These are phyloP conservation scores for Akanthomyces muscarius DNA, from an alignment of 2,329 filamentous ascomycete species.

Conservation along the genomic window DNA sequence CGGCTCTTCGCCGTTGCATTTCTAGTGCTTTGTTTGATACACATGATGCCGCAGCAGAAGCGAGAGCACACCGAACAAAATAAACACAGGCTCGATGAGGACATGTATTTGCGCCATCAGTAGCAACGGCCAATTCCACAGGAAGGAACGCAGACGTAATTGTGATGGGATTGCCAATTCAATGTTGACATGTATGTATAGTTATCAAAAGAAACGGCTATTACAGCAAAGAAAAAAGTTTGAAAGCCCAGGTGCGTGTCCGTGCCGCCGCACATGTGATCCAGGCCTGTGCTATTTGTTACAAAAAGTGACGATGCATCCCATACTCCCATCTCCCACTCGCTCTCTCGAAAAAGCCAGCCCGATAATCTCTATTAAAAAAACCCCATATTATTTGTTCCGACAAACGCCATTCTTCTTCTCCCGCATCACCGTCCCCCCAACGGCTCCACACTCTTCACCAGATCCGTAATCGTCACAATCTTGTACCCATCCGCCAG, in stretches of 20 bases:
- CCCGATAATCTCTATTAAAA: neutral
- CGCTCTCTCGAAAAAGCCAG: too few relatives aligned
- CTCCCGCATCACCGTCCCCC: neutral
- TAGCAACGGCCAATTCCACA: too few relatives aligned
- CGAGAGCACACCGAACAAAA: too few relatives aligned
- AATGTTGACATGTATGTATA: neutral
- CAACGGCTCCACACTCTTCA: conserved; percentile 35
- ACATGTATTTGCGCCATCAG: too few relatives aligned
- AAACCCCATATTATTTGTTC: neutral
- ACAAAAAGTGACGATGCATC: neutral
- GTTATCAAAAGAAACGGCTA: neutral
- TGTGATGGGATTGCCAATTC: too few relatives aligned
- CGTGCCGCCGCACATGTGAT: neutral
- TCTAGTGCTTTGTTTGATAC: too few relatives aligned
- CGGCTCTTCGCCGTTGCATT: too few relatives aligned
- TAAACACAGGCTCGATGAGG: too few relatives aligned
- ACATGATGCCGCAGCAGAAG: too few relatives aligned
- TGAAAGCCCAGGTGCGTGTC: neutral
- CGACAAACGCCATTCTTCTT: neutral
- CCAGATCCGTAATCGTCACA: conserved; percentile 65
- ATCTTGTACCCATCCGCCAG: conserved; percentile 65
- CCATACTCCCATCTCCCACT: neutral
- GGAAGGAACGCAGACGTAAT: too few relatives aligned
- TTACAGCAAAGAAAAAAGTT: neutral
- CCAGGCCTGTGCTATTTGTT: neutral